A percentile compares a stretch with the other conserved stretches of the same genome.
Evolutionary conservation across 1,284 basidiomycete species (phyloP).

Genomic region (Pseudozyma hubeiensis): DNA sequence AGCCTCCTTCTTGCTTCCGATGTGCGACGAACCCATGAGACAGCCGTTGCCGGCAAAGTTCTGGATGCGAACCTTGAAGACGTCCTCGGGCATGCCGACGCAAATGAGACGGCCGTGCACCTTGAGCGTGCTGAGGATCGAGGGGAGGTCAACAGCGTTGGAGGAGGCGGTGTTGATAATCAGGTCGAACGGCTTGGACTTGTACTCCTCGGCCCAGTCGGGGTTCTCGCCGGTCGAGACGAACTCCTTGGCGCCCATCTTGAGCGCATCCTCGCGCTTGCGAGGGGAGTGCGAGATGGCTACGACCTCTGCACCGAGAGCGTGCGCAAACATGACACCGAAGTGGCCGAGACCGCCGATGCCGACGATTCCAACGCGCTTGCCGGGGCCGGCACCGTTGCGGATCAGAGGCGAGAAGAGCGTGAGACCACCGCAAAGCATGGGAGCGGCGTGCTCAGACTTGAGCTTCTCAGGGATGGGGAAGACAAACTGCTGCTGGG

Average conservation of each 20-base stretch:
- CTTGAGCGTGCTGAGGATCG: conserved; percentile 72
- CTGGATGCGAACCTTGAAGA: conserved; percentile 67
- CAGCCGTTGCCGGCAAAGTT: conserved; percentile 70
- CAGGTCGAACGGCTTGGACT: conserved; percentile 72
- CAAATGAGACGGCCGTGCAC: conserved; percentile 74
- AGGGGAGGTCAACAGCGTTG: conserved; percentile 70
- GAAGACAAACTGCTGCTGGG: conserved; percentile 78
- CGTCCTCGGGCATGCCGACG: conserved; percentile 73
- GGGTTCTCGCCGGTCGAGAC: conserved; percentile 63
- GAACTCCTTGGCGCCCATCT: conserved; percentile 74
- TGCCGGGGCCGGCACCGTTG: conserved; percentile 75
- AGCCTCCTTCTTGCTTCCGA: conserved; percentile 77
- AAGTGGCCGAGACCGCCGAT: conserved; percentile 67
- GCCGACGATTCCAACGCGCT: conserved; percentile 77
- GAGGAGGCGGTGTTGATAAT: conserved; percentile 74
- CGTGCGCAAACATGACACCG: conserved; percentile 74
- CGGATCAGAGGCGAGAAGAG: conserved; percentile 77
- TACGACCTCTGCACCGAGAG: conserved; percentile 76
- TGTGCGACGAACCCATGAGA: conserved; percentile 72
- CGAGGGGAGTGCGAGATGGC: conserved; percentile 76
- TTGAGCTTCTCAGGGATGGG: conserved; percentile 76
- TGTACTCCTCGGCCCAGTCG: conserved; percentile 60
- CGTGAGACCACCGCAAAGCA: conserved; percentile 77
- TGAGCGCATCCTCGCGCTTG: conserved; percentile 77
- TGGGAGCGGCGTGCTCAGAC: conserved; percentile 73